Percentiles rank a stretch among this genome's conserved stretches.
Evolutionary conservation across 2,329 filamentous ascomycete species (phyloP).

Genomic region (Cercospora sp.): DNA sequence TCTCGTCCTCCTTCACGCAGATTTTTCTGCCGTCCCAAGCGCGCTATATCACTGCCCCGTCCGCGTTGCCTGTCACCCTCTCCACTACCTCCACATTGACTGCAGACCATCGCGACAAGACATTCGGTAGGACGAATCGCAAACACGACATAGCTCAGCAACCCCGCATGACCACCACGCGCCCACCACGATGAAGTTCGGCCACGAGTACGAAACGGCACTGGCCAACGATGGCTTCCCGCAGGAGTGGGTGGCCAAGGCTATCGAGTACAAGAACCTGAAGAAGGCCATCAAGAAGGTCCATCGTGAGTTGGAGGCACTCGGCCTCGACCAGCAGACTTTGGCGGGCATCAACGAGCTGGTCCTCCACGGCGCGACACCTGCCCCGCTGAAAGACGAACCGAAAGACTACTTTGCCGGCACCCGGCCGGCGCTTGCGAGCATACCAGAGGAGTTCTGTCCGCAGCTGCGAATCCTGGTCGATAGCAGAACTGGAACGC

Average conservation of each 20-base stretch:
- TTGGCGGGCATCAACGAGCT: constrained; percentile 63
- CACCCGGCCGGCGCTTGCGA: constrained; percentile 25
- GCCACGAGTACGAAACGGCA: constrained; percentile 70
- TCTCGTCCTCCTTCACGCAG: neutral
- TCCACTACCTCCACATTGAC: neutral
- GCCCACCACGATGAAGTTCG: constrained; percentile 72
- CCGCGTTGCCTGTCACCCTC: neutral
- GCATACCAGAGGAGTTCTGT: constrained; percentile 49
- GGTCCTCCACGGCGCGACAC: constrained; percentile 22
- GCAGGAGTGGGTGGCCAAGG: constrained; percentile 66
- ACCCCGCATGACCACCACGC: constrained; percentile 5
- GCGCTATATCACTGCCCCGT: neutral
- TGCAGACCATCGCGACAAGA: neutral
- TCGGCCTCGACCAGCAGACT: constrained; percentile 72
- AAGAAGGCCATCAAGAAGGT: constrained; percentile 89
- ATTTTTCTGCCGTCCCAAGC: neutral
- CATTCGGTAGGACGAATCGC: neutral
- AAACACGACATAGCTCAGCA: neutral
- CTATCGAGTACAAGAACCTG: constrained; percentile 79
- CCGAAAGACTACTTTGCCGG: constrained; percentile 29
- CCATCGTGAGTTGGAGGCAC: constrained; percentile 65
- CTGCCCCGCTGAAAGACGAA: neutral
- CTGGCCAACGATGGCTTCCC: constrained; percentile 74
- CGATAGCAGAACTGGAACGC: constrained; percentile 64
- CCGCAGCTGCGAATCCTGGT: constrained; percentile 72